These are phyloP conservation scores for Sarocladiaceae sp. DNA, from an alignment of 2,329 filamentous ascomycete genomes.

Conservation along the genomic window DNA sequence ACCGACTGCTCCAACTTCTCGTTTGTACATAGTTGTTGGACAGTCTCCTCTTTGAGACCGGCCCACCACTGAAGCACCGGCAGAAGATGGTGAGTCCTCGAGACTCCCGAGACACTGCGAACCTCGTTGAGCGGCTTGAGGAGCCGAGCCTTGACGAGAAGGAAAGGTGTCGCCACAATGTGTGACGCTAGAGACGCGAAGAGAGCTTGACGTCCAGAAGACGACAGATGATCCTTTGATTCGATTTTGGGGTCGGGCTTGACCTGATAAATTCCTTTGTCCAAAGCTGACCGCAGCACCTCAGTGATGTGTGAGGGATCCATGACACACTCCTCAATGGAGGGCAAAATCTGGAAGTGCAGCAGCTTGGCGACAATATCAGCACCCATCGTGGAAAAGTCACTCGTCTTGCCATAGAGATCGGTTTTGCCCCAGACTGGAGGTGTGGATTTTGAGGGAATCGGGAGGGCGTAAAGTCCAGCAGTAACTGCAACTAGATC, in stretches of 20 bases:
- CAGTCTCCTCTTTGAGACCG: constrained; percentile 43
- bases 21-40: constrained; percentile 31
- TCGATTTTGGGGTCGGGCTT: constrained; percentile 33
- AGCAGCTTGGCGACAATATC: constrained; percentile 28
- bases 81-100: constrained; percentile 69
- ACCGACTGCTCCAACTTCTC: constrained; percentile 36
- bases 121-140: constrained; percentile 67
- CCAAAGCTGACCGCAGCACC: constrained; percentile 42
- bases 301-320: constrained; percentile 65
- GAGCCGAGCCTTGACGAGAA: constrained; percentile 63
- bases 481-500: constrained; percentile 56
- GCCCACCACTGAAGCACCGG: constrained; percentile 68
- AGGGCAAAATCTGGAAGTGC: constrained; percentile 63
- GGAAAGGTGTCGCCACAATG: constrained; percentile 58
- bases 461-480: constrained; percentile 33
- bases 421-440: constrained; percentile 52
- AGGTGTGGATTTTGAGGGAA: constrained; percentile 30
- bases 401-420: constrained; percentile 54
- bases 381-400: constrained; percentile 9
- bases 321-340: constrained; percentile 78
- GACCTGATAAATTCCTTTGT: constrained; percentile 32
- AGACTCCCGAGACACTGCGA: constrained; percentile 62
- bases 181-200: constrained; percentile 71
- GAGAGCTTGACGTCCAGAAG: constrained; percentile 57
- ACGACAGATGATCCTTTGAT: constrained; percentile 48